phyloP scores from a whole-genome alignment of 73 alveolate species.

The Paramecium pentaurelia region DNA sequence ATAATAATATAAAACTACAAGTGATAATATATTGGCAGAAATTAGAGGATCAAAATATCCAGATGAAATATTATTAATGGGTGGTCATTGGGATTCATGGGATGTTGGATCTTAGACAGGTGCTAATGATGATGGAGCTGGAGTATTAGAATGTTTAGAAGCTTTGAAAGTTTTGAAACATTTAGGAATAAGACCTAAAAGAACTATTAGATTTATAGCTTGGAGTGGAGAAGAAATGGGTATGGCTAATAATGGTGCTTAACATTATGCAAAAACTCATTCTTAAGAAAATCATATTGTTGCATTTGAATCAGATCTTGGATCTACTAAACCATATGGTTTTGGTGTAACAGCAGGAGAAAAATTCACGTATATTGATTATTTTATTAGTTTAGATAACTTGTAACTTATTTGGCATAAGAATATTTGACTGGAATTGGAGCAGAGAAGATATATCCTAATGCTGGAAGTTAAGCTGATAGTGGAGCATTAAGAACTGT shows the following conservation, averaged over 20 bases:
- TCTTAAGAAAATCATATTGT: slow-evolving; percentile 37
- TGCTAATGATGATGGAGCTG: slow-evolving; percentile 67
- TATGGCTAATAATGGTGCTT: slow-evolving; percentile 54
- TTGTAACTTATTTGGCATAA: neutral
- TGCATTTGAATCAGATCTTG: slow-evolving; percentile 60
- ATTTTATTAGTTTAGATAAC: neutral
- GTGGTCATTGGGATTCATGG: slow-evolving; percentile 64
- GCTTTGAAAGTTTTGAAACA: slow-evolving; percentile 36
- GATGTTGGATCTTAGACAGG: slow-evolving; percentile 59
- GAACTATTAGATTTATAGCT: slow-evolving; percentile 63
- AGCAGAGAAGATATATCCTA: neutral
- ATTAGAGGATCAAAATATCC: slow-evolving; percentile 54
- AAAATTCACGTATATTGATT: neutral
- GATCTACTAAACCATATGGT: slow-evolving; percentile 57
- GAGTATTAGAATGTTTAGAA: slow-evolving; percentile 46
- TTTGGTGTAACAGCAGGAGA: slow-evolving; percentile 43
- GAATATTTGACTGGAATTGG: neutral
- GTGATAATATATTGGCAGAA: slow-evolving; percentile 51
- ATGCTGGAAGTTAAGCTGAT: neutral
- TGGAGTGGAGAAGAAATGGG: slow-evolving; percentile 71
- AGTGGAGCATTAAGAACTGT: neutral
- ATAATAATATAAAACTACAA: neutral
- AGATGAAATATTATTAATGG: slow-evolving; percentile 35
- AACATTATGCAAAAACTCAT: slow-evolving; percentile 53
- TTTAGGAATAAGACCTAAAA: slow-evolving; percentile 41